Percentiles rank a stretch among this genome's conserved stretches.
These are phyloP conservation scores for Calonectria ilicicola DNA, from an alignment of 2,329 filamentous ascomycete genomes.

Conservation along the genomic window DNA sequence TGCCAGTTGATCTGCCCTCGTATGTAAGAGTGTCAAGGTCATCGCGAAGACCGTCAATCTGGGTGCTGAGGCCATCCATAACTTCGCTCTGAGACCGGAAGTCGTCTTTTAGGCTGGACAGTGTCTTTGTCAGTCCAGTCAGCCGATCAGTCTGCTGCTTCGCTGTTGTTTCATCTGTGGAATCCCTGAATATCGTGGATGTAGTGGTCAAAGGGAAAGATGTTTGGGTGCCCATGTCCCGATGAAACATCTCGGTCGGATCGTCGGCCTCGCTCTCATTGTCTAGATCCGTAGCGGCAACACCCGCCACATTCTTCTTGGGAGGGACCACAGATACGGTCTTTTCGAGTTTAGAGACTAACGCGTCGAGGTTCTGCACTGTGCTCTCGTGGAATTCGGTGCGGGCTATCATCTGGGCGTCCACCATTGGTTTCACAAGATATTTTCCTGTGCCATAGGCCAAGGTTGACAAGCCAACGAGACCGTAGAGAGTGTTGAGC, in stretches of 20 bases:
- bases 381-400: constrained; percentile 64
- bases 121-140: constrained; percentile 53
- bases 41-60: constrained; percentile 70
- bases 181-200: constrained; percentile 26
- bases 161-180: constrained; percentile 41
- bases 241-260: constrained; percentile 84
- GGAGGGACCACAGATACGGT: constrained; percentile 72
- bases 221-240: constrained; percentile 85
- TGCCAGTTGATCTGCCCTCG: constrained; percentile 49
- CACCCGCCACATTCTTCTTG: constrained; percentile 32
- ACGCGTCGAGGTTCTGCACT: constrained; percentile 56
- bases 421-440: constrained; percentile 73
- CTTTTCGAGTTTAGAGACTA: constrained; percentile 65
- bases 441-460: constrained; percentile 80
- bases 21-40: constrained; percentile 74
- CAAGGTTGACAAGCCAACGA: constrained; percentile 68
- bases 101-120: constrained; percentile 58
- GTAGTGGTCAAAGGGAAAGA: constrained; percentile 51
- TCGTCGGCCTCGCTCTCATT: constrained; percentile 65
- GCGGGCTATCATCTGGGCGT: constrained; percentile 63
- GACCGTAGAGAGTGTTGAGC: constrained; percentile 69
- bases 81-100: constrained; percentile 59
- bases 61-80: constrained; percentile 62
- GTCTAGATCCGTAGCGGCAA: constrained; percentile 43
- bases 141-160: constrained; percentile 58